Evolutionary conservation across 1,284 basidiomycete species (phyloP), one percentile per base, ranked within the genome.

Genomic region (Malassezia globosa): DNA sequence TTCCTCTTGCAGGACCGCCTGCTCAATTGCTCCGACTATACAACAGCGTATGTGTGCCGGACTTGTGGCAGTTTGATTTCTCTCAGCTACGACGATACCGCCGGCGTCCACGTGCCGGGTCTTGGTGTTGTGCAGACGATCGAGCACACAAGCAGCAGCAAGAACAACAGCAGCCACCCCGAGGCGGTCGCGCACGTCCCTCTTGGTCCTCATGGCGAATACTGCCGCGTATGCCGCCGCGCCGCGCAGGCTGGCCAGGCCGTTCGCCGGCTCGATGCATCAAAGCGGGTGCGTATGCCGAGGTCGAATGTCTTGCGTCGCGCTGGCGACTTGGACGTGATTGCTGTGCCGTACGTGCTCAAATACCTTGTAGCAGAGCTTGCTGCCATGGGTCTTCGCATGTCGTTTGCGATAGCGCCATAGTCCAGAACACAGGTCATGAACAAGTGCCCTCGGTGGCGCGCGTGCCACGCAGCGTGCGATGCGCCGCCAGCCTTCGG

Each of bases 11-110:
- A 97, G 77, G 94, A 99, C 73, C 80, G 94, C 46, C 76, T 99
- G 69, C 97, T 99, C 92, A 97, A 97, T 75, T 99, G 94, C 72
- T 97, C 92, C 34, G 94, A 99, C 75, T 97, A 97, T 74, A 94
- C 89, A 27, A 96, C 90, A 0, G 85, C 89, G 3, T 96, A 90
- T 88, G 88, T 96, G 11, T 99, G 94, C 74, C 80, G 94, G 46
- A 84, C 83, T 3, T 99, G 94, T 68, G 94, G 94, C 11, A 88
- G 85, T 61, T 78, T 99, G 52, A 87, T 96, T 60, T 90, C 89
- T 19, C 78, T 97, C 39, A 94, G 62, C 4, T 71, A 64, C 54
- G 67, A 71, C 37, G 51, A 56, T 11, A 35, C 48, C n/a, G 51
- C 47, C 14, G 40, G 34, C 24, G 34, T 54, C 22, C 23, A 33